These are phyloP conservation scores for Lachancea dasiensis DNA, from an alignment of 805 yeast species.

Conservation along the genomic window DNA sequence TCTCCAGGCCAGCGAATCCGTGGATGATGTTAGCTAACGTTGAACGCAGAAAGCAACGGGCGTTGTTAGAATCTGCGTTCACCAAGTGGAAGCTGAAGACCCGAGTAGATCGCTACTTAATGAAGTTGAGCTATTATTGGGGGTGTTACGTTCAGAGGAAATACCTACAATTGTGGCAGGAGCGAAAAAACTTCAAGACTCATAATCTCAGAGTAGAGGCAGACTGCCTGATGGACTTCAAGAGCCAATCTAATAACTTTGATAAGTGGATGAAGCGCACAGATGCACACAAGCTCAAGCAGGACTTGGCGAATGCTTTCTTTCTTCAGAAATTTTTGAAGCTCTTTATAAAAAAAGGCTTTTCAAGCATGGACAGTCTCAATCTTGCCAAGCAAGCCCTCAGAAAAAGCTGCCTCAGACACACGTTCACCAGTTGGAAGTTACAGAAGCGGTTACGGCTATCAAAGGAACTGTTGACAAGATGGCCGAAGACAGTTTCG, in stretches of 20 bases:
- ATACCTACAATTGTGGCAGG: conserved; percentile 12
- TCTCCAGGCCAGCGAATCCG: conserved; percentile 23
- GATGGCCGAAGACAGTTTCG: not conserved
- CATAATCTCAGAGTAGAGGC: conserved; percentile 12
- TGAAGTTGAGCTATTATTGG: conserved; percentile 15
- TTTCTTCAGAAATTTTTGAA: conserved; percentile 18
- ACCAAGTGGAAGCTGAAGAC: conserved; percentile 17
- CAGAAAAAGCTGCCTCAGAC: not conserved
- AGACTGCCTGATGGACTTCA: conserved; percentile 13
- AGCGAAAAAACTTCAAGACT: conserved; percentile 4
- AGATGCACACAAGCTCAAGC: conserved; percentile 16
- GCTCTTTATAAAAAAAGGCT: conserved; percentile 4
- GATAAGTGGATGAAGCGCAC: conserved; percentile 17
- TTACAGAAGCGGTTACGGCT: not conserved
- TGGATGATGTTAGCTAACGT: conserved; percentile 20
- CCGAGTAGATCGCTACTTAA: conserved; percentile 11
- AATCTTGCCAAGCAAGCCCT: not conserved
- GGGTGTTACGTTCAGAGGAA: conserved; percentile 12
- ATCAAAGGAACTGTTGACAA: not conserved
- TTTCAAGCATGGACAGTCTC: not conserved
- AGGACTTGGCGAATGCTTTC: conserved; percentile 22
- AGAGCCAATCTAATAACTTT: conserved; percentile 15
- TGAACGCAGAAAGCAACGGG: conserved; percentile 13
- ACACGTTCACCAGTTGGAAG: not conserved
- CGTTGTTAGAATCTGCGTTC: conserved; percentile 10